Evolutionary conservation across 176 grass and related monocot genomes (phyloP).

Genomic region (Eleusine indica): DNA sequence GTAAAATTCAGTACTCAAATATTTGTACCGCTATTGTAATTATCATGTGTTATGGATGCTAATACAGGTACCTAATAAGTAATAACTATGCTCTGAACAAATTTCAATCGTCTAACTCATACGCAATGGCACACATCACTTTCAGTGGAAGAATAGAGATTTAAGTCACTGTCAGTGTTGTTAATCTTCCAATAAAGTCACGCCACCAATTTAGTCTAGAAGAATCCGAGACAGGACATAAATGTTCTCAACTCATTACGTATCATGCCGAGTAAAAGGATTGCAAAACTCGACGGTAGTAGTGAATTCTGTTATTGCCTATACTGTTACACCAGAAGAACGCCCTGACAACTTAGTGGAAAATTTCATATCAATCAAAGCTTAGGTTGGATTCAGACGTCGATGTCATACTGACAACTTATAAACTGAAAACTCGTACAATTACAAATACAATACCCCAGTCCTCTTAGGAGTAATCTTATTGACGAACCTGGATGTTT

Average conservation of each 20-base stretch:
- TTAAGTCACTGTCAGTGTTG: not conserved
- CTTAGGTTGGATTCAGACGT: not conserved
- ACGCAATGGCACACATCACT: not conserved
- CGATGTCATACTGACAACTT: not conserved
- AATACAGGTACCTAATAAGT: not conserved
- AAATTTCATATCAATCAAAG: slow-evolving; percentile 22
- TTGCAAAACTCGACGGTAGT: not conserved
- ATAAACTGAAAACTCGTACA: not conserved
- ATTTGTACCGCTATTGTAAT: not conserved
- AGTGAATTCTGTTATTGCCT: not conserved
- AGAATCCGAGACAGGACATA: slow-evolving; percentile 29
- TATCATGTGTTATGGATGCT: not conserved
- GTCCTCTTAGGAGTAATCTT: not conserved
- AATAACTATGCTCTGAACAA: not conserved
- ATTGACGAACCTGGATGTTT: not conserved
- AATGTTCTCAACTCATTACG: not conserved
- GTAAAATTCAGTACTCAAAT: not conserved
- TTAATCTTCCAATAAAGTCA: slow-evolving; percentile 20
- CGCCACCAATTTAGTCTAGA: slow-evolving; percentile 23
- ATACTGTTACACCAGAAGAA: not conserved
- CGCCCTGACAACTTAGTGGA: not conserved
- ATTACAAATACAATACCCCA: not conserved
- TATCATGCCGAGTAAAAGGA: slow-evolving; percentile 6
- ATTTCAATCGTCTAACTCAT: not conserved
- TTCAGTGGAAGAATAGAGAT: slow-evolving; percentile 12